Evolutionary conservation across 1,139 yeast species (phyloP), one percentile per base, ranked within the genome.

Genomic region (Yamadazyma triangularis): DNA sequence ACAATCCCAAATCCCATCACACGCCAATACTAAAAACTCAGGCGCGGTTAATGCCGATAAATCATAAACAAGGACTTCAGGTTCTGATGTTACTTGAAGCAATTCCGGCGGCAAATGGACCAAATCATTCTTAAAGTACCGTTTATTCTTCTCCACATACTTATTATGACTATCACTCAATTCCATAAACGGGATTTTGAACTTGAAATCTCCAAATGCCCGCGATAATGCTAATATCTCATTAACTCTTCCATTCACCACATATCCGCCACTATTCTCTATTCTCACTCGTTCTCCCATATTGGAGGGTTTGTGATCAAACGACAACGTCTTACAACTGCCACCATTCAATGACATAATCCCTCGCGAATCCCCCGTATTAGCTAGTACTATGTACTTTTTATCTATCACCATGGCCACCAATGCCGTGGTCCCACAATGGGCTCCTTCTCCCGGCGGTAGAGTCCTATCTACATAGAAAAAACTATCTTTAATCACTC

Each of bases 1-100:
- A 41, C 87, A 79, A 50, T 82, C 91, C 89, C 88, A 82, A 21
- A 82, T 75, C 14, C 91, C 91, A 55, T 82, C 91, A 46, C 91
- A 81, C 0, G 88, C 89, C 30, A 80, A 47, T 1, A 81, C 71
- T 13, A 80, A 45, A 44, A 81, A 82, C 45, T 81, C 88, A 23
- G 85, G 87, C 16, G 50, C 47, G 8, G 47, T 42, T 7, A 50
- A 35, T 27, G 40, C 40, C n/a, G 56, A 45, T 33, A 63, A 50
- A 39, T 72, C 72, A 46, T 78, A 83, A 27, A 73, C 64, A 30
- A 81, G 48, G 4, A 79, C 58, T 38, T 82, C 91, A 0, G 91
- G 91, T 41, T 80, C 88, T 5, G 73, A 85, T 1, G 82, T 78
- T 8, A 82, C 80, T 48, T 70, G 78, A 30, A 51, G 56, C 31